phyloP scores from a whole-genome alignment of 176 grass and related monocot species.

The Olyra latifolia region DNA sequence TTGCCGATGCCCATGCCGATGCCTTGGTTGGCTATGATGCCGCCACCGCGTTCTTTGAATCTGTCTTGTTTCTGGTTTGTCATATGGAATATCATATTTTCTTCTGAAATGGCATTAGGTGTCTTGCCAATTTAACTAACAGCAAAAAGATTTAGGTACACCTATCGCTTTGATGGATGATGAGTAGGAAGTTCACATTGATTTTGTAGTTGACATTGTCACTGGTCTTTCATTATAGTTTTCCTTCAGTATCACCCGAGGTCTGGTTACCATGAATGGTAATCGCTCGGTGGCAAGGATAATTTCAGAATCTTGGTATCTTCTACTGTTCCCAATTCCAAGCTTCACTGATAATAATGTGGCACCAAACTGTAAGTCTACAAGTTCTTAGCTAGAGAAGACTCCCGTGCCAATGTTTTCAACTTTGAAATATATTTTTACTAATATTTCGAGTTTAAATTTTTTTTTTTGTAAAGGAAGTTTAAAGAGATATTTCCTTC shows the following conservation, averaged over 20 bases:
- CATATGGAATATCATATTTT: not conserved
- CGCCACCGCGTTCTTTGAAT: conserved; percentile 20
- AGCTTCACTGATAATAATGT: not conserved
- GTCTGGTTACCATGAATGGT: not conserved
- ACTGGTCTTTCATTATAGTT: not conserved
- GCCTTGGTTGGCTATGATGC: conserved; percentile 11
- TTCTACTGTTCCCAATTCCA: not conserved
- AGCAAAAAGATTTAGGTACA: not conserved
- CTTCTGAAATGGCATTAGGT: not conserved
- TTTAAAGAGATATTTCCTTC: not conserved
- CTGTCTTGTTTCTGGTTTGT: not conserved
- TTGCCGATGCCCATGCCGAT: conserved; percentile 4
- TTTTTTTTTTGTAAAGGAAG: not conserved
- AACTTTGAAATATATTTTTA: not conserved
- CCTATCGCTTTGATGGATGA: not conserved
- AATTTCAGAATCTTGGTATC: not conserved
- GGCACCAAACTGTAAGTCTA: not conserved
- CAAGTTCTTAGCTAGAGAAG: not conserved
- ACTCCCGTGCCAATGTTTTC: conserved; percentile 5
- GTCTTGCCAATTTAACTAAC: not conserved
- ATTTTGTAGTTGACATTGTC: not conserved
- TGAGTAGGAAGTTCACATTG: not conserved
- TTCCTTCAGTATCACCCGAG: not conserved
- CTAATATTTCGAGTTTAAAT: not conserved
- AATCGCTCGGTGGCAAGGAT: not conserved